Evolutionary conservation across 78 protist species (phyloP).

Genomic region (Protostelium mycophagum): DNA sequence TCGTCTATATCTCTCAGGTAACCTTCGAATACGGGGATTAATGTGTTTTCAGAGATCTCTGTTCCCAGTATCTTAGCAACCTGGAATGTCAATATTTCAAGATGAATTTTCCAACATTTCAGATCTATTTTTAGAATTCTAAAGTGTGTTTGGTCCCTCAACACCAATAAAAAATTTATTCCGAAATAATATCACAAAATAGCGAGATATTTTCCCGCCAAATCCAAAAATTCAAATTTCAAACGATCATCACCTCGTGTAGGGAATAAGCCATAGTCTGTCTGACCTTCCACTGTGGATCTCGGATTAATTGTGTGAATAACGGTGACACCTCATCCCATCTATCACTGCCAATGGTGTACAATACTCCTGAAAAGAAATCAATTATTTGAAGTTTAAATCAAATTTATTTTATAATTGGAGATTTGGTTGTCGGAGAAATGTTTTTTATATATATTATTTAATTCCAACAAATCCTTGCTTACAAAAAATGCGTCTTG

Average conservation of each 20-base stretch:
- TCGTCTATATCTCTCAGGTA: slow-evolving; percentile 58
- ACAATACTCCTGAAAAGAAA: neutral
- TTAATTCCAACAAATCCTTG: no score
- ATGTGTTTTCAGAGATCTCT: slow-evolving; percentile 12
- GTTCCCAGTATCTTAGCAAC: slow-evolving; percentile 27
- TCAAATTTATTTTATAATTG: no score
- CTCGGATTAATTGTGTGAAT: slow-evolving; percentile 9
- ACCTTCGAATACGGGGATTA: slow-evolving; percentile 25
- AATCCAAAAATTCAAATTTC: no score
- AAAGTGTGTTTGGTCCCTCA: neutral
- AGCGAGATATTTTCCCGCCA: no score
- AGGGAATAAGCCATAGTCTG: slow-evolving; percentile 45
- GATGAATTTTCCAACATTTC: no score
- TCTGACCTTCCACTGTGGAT: slow-evolving; percentile 53
- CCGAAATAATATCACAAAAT: no score
- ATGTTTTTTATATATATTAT: no score
- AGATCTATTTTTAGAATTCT: no score
- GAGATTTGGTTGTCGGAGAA: no score
- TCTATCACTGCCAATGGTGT: slow-evolving; percentile 8
- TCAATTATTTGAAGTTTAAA: no score
- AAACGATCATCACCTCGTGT: slow-evolving; percentile 32
- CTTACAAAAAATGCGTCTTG: no score
- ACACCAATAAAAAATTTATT: neutral
- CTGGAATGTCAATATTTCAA: no score
- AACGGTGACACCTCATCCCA: slow-evolving; percentile 30